Conservation (phyloP, 768 basidiomycete genomes). For the Trametes sanguinea region DNA sequence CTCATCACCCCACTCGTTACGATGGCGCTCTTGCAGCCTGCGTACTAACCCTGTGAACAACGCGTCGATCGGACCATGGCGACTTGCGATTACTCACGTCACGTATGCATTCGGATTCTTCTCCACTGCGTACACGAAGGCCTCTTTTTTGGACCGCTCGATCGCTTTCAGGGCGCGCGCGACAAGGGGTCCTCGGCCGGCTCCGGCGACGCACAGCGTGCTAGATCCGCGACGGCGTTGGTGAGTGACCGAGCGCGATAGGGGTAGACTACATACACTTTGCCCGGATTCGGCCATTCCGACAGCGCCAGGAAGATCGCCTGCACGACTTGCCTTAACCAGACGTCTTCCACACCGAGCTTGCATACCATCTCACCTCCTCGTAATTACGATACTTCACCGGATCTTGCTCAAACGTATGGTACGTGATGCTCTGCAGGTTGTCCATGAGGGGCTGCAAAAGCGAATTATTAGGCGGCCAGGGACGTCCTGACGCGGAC, state of each 20-base stretch:
- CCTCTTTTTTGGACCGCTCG: constrained; percentile 61
- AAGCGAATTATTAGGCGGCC: background rate
- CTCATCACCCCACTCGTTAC: constrained; percentile 74
- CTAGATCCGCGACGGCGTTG: constrained; percentile 41
- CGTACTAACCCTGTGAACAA: constrained; percentile 3
- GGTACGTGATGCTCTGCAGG: constrained; percentile 91
- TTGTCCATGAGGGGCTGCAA: constrained; percentile 94
- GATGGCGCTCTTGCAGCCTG: constrained; percentile 84
- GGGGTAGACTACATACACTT: constrained; percentile 54
- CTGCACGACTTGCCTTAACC: constrained; percentile 37
- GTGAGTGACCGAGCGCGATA: background rate
- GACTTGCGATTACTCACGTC: constrained; percentile 61
- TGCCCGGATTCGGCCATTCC: constrained; percentile 59
- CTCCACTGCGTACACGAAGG: constrained; percentile 84
- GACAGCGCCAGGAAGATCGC: constrained; percentile 79
- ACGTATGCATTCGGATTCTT: constrained; percentile 97
- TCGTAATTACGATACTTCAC: constrained; percentile 96
- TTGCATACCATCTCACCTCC: constrained; percentile 51
- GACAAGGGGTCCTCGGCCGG: constrained; percentile 92
- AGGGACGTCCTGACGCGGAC: background rate
- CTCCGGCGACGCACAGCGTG: constrained; percentile 88
- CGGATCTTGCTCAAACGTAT: constrained; percentile 97
- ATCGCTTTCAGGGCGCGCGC: constrained; percentile 80
- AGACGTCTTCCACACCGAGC: background rate
- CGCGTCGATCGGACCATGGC: background rate